phyloP scores from a whole-genome alignment of 768 basidiomycete genomes.

The Trametes punicea region DNA sequence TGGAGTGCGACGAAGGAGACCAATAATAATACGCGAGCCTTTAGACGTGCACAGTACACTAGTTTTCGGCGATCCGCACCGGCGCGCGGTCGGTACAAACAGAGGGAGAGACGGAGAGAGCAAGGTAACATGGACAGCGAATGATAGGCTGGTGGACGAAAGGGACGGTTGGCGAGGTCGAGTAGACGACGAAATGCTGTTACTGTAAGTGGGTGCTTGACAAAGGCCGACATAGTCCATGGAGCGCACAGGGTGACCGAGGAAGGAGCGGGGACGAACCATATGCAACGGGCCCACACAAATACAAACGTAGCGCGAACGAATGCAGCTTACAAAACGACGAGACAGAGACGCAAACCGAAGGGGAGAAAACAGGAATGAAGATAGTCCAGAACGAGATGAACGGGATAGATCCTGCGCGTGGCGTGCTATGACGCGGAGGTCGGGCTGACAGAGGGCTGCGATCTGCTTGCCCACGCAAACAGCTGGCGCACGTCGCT shows the following conservation, averaged over 20 bases:
- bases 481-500: slow-evolving; percentile 78
- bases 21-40: slow-evolving; percentile 17
- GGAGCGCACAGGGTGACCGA: background rate
- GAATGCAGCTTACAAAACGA: slow-evolving; percentile 15
- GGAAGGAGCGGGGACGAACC: background rate
- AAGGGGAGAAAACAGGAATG: background rate
- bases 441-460: slow-evolving; percentile 36
- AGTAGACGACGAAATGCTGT: background rate
- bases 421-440: slow-evolving; percentile 28
- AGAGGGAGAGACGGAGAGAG: slow-evolving; percentile 1
- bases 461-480: slow-evolving; percentile 69
- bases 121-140: slow-evolving; percentile 1
- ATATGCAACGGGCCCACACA: slow-evolving; percentile 2
- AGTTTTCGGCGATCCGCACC: background rate
- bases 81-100: background rate
- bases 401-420: background rate
- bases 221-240: background rate
- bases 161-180: background rate
- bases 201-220: background rate
- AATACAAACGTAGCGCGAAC: background rate
- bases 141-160: background rate
- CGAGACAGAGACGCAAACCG: slow-evolving; percentile 3
- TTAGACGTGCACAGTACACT: slow-evolving; percentile 4
- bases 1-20: background rate
- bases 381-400: background rate